Base-by-base conservation (phyloP, 1,284 basidiomycete genomes). In the Pseudozyma pruni region DNA sequence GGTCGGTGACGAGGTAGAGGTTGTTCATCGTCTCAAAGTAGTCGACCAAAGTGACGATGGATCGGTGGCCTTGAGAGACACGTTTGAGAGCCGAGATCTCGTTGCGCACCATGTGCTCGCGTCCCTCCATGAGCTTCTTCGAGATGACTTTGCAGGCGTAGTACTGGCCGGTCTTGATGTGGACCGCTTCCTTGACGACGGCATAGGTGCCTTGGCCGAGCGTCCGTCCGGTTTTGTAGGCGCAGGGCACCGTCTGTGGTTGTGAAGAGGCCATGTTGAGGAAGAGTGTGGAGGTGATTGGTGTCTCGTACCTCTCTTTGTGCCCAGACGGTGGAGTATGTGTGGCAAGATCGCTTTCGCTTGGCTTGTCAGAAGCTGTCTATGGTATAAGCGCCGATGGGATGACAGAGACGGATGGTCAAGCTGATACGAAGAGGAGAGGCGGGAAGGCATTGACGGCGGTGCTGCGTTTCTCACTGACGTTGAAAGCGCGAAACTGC, bases 1-100 rank as follows among this genome's bases (percentile, higher is more conserved):
- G 88, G 83, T 97, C 95, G 81, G 96, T 97, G 73, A 91, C 91
- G 60, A 98, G 90, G 63, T 85, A 85, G 38, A 69, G 88, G 80
- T 98, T 97, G 85, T 96, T 92, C 23, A 91, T 86, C 25, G 94
- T 97, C 90, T 98, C 95, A 80, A 98, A 98, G 85, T 98, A 98
- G 83, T 98, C 95, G 82, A 94, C 91, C 31, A 97, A 85, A 22
- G 84, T 84, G 39, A 85, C 83, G 57, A 83, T 82, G 83, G 95
- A 94, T 22, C 83, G 84, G 84, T 98, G 89, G 8, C 93, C 93
- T 59, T 91, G 93, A 13, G 95, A 98, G 44, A 98, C 90, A 74
- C 89, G 88, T 85, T 98, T 98, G 77, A 98, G 86, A 6, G 98
- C 94, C 7, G 90, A 88, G 75, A 98, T 98, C 84, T 98, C 95